Conservation (phyloP, 2,329 filamentous ascomycete species). For the Ilyonectria destructans region DNA sequence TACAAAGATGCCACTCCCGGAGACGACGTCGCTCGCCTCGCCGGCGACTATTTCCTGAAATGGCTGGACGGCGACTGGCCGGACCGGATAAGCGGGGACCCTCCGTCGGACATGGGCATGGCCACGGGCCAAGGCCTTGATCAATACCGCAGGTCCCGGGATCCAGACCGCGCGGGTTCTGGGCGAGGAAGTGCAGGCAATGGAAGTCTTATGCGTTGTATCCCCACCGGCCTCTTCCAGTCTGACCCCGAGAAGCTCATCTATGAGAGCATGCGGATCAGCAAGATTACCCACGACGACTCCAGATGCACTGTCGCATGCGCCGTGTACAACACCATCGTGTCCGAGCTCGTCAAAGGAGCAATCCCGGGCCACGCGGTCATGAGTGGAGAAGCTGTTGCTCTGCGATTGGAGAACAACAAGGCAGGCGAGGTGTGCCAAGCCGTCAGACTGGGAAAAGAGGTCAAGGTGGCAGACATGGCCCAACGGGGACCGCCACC, state of each 20-base stretch:
- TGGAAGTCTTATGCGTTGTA: slow-evolving; percentile 65
- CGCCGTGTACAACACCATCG: slow-evolving; percentile 60
- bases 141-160: slow-evolving; percentile 46
- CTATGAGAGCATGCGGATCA: slow-evolving; percentile 56
- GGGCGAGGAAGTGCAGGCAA: slow-evolving; percentile 61
- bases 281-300: slow-evolving; percentile 59
- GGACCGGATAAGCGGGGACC: slow-evolving; percentile 50
- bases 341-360: slow-evolving; percentile 52
- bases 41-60: slow-evolving; percentile 59
- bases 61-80: slow-evolving; percentile 64
- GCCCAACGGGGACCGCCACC: slow-evolving; percentile 52
- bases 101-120: slow-evolving; percentile 59
- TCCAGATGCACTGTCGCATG: slow-evolving; percentile 55
- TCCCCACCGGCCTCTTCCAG: slow-evolving; percentile 62
- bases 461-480: slow-evolving; percentile 47
- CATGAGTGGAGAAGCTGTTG: slow-evolving; percentile 44
- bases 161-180: slow-evolving; percentile 56
- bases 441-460: slow-evolving; percentile 51
- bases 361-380: slow-evolving; percentile 48
- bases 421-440: slow-evolving; percentile 35
- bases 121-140: slow-evolving; percentile 51
- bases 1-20: slow-evolving; percentile 52
- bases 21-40: slow-evolving; percentile 52
- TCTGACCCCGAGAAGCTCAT: slow-evolving; percentile 46
- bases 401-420: slow-evolving; percentile 44